Evolutionary conservation across 805 yeast genomes (phyloP).

Genomic region (Starmerella ratchasimensis): DNA sequence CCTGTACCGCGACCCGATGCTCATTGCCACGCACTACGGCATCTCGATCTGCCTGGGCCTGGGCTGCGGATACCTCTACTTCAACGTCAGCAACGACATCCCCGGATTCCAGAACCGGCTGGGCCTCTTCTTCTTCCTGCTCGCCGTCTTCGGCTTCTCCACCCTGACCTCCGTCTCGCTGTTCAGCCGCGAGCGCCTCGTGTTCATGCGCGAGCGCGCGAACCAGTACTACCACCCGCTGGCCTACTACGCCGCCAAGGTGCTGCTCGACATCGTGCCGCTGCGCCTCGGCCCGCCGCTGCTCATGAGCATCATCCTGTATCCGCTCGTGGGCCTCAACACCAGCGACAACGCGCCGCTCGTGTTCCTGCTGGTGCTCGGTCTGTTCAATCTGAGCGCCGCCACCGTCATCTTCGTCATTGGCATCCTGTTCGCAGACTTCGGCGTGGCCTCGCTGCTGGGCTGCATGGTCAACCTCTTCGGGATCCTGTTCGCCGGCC

Average conservation of each 20-base stretch:
- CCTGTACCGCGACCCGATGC: slow-evolving; percentile 78
- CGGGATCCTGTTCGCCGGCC: slow-evolving; percentile 82
- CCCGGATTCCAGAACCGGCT: slow-evolving; percentile 93
- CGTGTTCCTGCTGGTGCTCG: slow-evolving; percentile 53
- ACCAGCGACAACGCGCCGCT: slow-evolving; percentile 62
- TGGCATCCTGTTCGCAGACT: slow-evolving; percentile 76
- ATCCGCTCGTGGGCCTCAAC: slow-evolving; percentile 81
- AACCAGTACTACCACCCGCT: slow-evolving; percentile 85
- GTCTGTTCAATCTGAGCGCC: slow-evolving; percentile 74
- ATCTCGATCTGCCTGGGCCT: slow-evolving; percentile 63
- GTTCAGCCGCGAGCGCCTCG: slow-evolving; percentile 75
- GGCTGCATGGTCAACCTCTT: slow-evolving; percentile 76
- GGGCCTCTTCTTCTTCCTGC: slow-evolving; percentile 80
- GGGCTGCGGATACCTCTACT: slow-evolving; percentile 77
- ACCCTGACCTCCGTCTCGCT: slow-evolving; percentile 84
- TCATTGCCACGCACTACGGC: slow-evolving; percentile 72
- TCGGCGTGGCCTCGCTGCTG: slow-evolving; percentile 81
- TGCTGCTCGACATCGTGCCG: slow-evolving; percentile 84
- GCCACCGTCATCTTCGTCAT: slow-evolving; percentile 74
- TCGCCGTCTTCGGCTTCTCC: slow-evolving; percentile 87
- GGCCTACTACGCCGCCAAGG: slow-evolving; percentile 73
- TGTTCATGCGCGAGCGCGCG: slow-evolving; percentile 84
- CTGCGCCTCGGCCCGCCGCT: slow-evolving; percentile 86
- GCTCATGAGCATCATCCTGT: slow-evolving; percentile 60
- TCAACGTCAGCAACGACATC: slow-evolving; percentile 70